These are phyloP conservation scores for Hygrophorus russula DNA, from an alignment of 768 basidiomycete species.

Conservation along the genomic window DNA sequence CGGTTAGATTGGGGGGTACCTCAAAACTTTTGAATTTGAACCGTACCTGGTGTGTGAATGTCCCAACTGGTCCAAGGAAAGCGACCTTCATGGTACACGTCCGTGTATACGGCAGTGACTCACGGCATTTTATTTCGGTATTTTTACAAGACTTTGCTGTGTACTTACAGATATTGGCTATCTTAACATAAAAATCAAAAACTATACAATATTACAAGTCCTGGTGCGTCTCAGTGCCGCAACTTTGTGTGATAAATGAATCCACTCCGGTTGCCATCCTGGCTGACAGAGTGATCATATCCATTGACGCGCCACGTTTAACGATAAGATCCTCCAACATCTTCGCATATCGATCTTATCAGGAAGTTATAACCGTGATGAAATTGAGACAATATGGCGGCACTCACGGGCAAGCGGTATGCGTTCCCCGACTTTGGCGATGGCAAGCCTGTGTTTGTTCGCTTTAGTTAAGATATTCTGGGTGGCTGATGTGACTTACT, in stretches of 20 bases:
- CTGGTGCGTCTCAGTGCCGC: no score
- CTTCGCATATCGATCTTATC: conserved; percentile 32
- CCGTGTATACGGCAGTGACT: no score
- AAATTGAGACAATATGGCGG: background rate
- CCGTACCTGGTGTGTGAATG: background rate
- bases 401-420: conserved; percentile 45
- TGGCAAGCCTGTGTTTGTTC: conserved; percentile 33
- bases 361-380: background rate
- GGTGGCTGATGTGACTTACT: conserved; percentile 26
- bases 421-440: conserved; percentile 52
- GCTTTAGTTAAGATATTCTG: background rate
- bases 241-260: no score
- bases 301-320: conserved; percentile 8
- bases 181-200: no score
- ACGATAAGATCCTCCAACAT: conserved; percentile 41
- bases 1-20: background rate
- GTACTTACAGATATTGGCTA: no score
- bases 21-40: background rate
- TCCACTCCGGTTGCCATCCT: background rate
- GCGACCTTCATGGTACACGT: no score
- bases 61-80: background rate
- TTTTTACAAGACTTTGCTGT: no score
- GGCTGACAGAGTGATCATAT: background rate
- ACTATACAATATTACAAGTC: no score
- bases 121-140: no score